Percentiles rank a stretch among this genome's conserved stretches.
phyloP scores from a whole-genome alignment of 495 filamentous ascomycete genomes.

The Penicillium mononematosum region DNA sequence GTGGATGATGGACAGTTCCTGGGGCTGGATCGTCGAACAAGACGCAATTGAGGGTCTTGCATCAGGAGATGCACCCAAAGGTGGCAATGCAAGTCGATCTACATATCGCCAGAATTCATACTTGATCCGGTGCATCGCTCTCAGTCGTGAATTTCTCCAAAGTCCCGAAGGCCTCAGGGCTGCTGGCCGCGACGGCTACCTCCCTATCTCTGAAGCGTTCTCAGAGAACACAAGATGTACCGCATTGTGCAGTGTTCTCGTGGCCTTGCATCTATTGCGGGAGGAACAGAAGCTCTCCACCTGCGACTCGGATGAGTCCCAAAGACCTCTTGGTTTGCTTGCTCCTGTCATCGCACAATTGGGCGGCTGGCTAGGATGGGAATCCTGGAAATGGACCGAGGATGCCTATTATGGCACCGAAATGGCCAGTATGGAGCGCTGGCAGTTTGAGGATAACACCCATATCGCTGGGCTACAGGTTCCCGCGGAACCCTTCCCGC shows the following conservation, averaged over 20 bases:
- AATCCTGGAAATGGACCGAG: conserved; percentile 58
- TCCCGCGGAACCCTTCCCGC: conserved; percentile 59
- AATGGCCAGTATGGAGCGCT: conserved; percentile 57
- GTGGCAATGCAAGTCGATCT: conserved; percentile 26
- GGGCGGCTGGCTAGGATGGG: conserved; percentile 81
- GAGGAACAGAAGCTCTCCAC: conserved; percentile 88
- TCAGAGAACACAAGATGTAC: conserved; percentile 54
- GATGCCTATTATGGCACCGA: conserved; percentile 68
- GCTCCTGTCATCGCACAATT: conserved; percentile 75
- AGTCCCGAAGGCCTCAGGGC: conserved; percentile 51
- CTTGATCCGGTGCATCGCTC: conserved; percentile 41
- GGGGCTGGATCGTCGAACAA: conserved; percentile 72
- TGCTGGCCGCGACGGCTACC: conserved; percentile 54
- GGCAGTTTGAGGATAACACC: conserved; percentile 57
- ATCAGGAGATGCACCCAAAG: conserved; percentile 23
- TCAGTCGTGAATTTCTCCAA: conserved; percentile 58
- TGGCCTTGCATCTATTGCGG: conserved; percentile 77
- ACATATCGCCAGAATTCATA: conserved; percentile 50
- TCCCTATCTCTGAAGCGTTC: conserved; percentile 59
- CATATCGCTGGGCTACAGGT: conserved; percentile 46
- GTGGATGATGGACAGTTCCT: conserved; percentile 67
- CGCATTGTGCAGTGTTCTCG: conserved; percentile 64
- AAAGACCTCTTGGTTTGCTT: conserved; percentile 53
- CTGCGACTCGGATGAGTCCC: conserved; percentile 54
- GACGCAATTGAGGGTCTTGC: conserved; percentile 44